Evolutionary conservation across 2,329 filamentous ascomycete genomes (phyloP).

Genomic region (Ceratocystis variospora): DNA sequence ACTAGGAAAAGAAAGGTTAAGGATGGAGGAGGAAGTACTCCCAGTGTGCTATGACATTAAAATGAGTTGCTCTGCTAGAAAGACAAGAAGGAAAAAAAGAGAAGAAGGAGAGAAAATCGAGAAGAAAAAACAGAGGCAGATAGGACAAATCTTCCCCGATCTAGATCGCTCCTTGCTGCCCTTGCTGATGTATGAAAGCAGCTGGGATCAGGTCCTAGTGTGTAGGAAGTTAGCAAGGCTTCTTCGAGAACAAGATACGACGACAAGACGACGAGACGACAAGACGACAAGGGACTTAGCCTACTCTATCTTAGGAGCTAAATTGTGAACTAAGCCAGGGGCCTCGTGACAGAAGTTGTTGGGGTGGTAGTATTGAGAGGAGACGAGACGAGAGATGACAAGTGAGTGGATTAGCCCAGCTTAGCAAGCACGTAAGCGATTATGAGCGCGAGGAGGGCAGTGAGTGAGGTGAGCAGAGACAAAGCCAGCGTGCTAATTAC

Average conservation of each 20-base stretch:
- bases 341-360: background rate
- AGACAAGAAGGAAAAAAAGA: background rate
- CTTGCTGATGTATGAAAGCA: background rate
- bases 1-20: background rate
- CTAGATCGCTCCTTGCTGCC: background rate
- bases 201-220: background rate
- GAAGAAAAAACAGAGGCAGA: too few relatives aligned
- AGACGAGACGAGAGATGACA: background rate
- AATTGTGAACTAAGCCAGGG: background rate
- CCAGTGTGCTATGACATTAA: constrained; percentile 6
- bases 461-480: background rate
- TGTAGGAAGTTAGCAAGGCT: background rate
- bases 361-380: background rate
- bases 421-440: background rate
- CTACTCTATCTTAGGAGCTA: background rate
- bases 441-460: background rate
- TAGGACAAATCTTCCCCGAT: background rate
- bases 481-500: background rate
- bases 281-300: background rate
- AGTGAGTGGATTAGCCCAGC: background rate
- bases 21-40: background rate
- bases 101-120: background rate
- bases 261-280: background rate
- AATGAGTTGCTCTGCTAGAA: background rate
- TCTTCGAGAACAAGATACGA: constrained; percentile 8